Conservation (phyloP, 1,139 yeast genomes). For the Yamadazyma spencermartinsiae region DNA sequence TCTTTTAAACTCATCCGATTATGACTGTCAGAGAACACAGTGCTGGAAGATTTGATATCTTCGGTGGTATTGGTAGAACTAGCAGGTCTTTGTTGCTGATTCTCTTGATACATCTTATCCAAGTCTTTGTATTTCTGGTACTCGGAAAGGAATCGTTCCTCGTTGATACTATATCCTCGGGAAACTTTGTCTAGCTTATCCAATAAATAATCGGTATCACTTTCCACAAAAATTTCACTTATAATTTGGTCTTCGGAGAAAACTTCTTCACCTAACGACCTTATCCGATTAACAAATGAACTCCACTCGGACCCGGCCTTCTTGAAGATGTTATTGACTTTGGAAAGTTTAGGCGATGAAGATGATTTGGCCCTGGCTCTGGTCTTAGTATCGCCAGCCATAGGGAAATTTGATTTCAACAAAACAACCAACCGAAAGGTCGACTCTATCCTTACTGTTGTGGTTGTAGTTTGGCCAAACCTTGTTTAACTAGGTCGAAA, state of each 20-base stretch:
- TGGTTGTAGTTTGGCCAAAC: no score
- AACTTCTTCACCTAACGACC: constrained; percentile 43
- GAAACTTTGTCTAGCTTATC: constrained; percentile 24
- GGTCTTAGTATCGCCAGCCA: not conserved
- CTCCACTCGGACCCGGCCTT: constrained; percentile 37
- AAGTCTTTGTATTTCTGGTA: constrained; percentile 35
- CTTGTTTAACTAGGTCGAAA: no score
- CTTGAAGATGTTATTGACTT: constrained; percentile 25
- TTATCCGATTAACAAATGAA: constrained; percentile 32
- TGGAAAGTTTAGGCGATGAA: constrained; percentile 11
- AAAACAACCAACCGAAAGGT: no score
- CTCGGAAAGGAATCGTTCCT: constrained; percentile 36
- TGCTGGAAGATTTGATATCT: constrained; percentile 24
- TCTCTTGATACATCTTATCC: constrained; percentile 33
- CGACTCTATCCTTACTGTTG: no score
- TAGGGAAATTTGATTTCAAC: not conserved
- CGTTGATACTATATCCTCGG: constrained; percentile 28
- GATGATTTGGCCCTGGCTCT: not conserved
- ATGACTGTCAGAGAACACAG: constrained; percentile 19
- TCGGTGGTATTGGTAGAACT: constrained; percentile 8
- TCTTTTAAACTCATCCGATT: constrained; percentile 25
- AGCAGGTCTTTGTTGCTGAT: constrained; percentile 14
- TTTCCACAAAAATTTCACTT: constrained; percentile 43
- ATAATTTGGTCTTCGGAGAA: constrained; percentile 42
- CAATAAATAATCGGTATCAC: constrained; percentile 26